phyloP scores from a whole-genome alignment of 2,329 filamentous ascomycete species.

The Arthrobotrys pseudoclavata region DNA sequence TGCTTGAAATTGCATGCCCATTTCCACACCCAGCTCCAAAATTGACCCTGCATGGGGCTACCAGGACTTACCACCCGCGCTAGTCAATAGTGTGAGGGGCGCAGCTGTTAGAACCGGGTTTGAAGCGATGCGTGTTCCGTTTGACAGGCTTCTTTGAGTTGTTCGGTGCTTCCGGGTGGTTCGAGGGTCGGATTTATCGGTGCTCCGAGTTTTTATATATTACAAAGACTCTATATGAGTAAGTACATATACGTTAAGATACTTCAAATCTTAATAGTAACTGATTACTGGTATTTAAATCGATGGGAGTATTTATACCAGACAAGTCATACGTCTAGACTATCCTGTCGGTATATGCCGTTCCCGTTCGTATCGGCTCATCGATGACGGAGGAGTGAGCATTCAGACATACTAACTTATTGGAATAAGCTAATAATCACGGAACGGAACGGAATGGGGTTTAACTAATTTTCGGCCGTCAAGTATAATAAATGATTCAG shows the following conservation, averaged over 20 bases:
- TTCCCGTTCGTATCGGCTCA: too few relatives aligned
- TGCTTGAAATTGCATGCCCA: constrained; percentile 26
- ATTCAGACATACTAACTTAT: too few relatives aligned
- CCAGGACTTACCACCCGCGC: too few relatives aligned
- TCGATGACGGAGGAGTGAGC: too few relatives aligned
- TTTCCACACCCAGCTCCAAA: constrained; percentile 17
- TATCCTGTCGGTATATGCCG: too few relatives aligned
- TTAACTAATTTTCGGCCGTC: neutral
- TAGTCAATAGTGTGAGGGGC: constrained; percentile 13
- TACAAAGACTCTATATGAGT: too few relatives aligned
- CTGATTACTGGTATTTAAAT: too few relatives aligned
- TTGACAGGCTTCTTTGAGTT: neutral
- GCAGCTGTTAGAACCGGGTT: constrained; percentile 28
- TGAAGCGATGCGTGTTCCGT: constrained; percentile 20
- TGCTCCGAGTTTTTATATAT: neutral
- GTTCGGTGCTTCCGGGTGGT: neutral
- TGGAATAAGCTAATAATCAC: neutral
- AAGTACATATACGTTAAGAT: neutral
- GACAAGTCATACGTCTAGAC: too few relatives aligned
- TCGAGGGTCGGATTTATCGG: constrained; percentile 20
- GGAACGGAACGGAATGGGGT: neutral
- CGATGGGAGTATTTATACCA: too few relatives aligned
- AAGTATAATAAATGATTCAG: neutral
- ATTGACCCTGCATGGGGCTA: constrained; percentile 19
- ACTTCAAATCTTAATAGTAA: neutral